A percentile compares a stretch with the other conserved stretches of the same genome.
Evolutionary conservation across 2,329 filamentous ascomycete species (phyloP).

Genomic region (Cercospora zeina): DNA sequence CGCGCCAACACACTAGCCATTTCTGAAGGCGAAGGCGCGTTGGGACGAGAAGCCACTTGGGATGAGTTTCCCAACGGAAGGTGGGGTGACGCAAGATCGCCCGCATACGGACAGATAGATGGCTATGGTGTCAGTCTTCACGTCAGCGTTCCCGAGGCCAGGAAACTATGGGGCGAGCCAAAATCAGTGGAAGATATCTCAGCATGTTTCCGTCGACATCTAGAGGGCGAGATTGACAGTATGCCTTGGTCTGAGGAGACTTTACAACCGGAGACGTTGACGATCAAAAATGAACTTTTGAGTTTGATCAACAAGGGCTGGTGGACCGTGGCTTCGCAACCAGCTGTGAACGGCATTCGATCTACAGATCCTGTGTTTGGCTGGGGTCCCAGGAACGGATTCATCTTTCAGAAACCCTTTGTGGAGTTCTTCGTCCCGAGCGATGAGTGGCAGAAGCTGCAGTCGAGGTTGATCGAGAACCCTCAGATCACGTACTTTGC

Average conservation of each 20-base stretch:
- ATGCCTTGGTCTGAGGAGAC: conserved; percentile 95
- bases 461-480: conserved; percentile 63
- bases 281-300: conserved; percentile 75
- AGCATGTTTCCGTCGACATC: conserved; percentile 74
- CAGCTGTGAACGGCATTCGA: conserved; percentile 81
- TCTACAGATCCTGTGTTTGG: conserved; percentile 80
- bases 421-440: conserved; percentile 90
- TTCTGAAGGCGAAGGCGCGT: conserved; percentile 84
- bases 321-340: conserved; percentile 96
- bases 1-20: conserved; percentile 86
- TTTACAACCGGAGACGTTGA: conserved; percentile 76
- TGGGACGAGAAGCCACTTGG: conserved; percentile 95
- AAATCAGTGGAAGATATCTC: conserved; percentile 70
- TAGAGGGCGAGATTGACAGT: conserved; percentile 74
- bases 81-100: conserved; percentile 90
- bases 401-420: conserved; percentile 97
- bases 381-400: conserved; percentile 89
- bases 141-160: conserved; percentile 80
- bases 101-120: conserved; percentile 93
- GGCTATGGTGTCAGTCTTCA: conserved; percentile 97
- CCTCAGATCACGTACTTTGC: conserved; percentile 85
- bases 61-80: conserved; percentile 97
- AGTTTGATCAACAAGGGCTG: conserved; percentile 78
- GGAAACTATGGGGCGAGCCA: conserved; percentile 82
- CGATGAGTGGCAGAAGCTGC: conserved; percentile 68